Evolutionary conservation across 176 grass and related monocot species (phyloP).

Genomic region (Avena sativa): DNA sequence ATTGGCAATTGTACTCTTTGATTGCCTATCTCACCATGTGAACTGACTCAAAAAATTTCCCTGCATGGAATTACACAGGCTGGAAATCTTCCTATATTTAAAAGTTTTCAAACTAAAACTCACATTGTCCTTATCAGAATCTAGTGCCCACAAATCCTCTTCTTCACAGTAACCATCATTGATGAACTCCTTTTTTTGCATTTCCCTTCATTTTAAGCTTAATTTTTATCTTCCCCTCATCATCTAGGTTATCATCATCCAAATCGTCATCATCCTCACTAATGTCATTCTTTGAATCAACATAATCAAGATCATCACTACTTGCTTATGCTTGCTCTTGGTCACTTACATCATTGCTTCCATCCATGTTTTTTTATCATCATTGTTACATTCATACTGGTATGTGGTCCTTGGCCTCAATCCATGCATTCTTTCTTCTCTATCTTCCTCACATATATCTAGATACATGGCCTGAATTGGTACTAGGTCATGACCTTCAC

Average conservation of each 20-base stretch:
- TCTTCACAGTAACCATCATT: neutral
- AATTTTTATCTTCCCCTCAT: neutral
- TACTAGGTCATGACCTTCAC: neutral
- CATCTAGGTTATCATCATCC: neutral
- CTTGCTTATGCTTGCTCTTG: too few relatives aligned
- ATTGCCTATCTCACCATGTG: neutral
- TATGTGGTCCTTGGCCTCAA: too few relatives aligned
- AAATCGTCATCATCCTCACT: neutral
- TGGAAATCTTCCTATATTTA: accelerated
- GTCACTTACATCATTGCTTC: neutral
- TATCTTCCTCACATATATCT: too few relatives aligned
- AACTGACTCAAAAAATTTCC: neutral
- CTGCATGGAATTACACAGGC: neutral
- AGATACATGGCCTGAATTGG: too few relatives aligned
- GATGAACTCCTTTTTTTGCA: too few relatives aligned
- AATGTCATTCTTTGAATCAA: neutral
- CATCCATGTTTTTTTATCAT: too few relatives aligned
- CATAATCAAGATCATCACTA: neutral
- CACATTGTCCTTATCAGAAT: neutral
- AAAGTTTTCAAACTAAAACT: neutral
- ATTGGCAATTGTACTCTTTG: neutral
- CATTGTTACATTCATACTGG: too few relatives aligned
- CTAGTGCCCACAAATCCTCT: neutral
- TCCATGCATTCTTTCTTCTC: too few relatives aligned
- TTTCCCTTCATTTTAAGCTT: neutral